Evolutionary conservation across 352 stramenopile genomes (phyloP).

Genomic region (Pythium sukuiense): DNA sequence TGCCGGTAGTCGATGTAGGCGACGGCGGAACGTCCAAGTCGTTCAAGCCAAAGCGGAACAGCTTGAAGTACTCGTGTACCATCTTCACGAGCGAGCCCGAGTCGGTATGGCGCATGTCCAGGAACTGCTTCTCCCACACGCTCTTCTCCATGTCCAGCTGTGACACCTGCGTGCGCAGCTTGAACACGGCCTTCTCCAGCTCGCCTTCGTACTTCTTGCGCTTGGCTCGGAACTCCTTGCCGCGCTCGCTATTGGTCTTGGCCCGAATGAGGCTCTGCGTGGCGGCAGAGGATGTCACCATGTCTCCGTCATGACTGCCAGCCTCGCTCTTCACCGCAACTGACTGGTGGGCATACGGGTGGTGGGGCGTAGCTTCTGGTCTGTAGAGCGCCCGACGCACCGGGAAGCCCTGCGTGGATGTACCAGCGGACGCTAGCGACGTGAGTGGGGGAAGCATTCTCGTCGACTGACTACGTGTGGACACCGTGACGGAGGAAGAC

Average conservation of each 20-base stretch:
- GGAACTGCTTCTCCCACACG: slow-evolving; percentile 21
- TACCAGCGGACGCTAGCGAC: slow-evolving; percentile 5
- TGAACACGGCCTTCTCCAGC: slow-evolving; percentile 24
- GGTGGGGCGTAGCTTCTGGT: not conserved
- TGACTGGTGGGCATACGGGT: not conserved
- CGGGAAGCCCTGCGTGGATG: slow-evolving; percentile 14
- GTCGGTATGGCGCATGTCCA: slow-evolving; percentile 18
- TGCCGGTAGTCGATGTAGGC: not conserved
- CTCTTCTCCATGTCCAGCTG: slow-evolving; percentile 17
- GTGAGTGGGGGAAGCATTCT: slow-evolving; percentile 3
- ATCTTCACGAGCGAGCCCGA: slow-evolving; percentile 22
- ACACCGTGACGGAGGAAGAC: too few species aligned
- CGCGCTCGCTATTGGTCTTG: slow-evolving; percentile 33
- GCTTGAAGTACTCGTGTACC: slow-evolving; percentile 24
- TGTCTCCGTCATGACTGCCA: not conserved
- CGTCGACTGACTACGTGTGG: slow-evolving; percentile 5
- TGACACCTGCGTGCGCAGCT: slow-evolving; percentile 22
- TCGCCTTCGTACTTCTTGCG: slow-evolving; percentile 29
- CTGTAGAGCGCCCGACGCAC: slow-evolving; percentile 14
- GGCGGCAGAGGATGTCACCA: not conserved
- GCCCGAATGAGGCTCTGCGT: slow-evolving; percentile 6
- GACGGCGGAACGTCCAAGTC: not conserved
- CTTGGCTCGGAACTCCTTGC: slow-evolving; percentile 27
- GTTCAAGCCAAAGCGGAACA: slow-evolving; percentile 23
- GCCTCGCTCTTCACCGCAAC: not conserved